Evolutionary conservation across 805 yeast genomes (phyloP).

Genomic region (Sugiyamaella smithiae): DNA sequence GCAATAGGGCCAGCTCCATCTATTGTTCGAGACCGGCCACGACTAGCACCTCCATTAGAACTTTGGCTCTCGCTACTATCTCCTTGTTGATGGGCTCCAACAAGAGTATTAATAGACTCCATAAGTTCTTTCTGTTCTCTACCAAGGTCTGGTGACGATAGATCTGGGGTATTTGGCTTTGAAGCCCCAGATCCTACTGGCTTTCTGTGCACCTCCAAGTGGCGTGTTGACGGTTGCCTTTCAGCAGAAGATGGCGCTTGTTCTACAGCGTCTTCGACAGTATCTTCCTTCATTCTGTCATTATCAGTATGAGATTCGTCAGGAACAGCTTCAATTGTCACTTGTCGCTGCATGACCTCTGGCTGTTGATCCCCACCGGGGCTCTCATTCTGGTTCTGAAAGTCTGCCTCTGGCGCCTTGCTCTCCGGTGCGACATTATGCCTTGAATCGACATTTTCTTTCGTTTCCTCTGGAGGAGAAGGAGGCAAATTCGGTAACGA

Average conservation of each 20-base stretch:
- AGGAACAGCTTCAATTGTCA: background rate
- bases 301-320: background rate
- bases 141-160: slow-evolving; percentile 1
- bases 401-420: background rate
- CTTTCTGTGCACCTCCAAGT: slow-evolving; percentile 21
- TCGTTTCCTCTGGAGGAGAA: slow-evolving; percentile 5
- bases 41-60: background rate
- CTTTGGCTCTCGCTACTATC: background rate
- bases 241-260: background rate
- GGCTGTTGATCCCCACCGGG: background rate
- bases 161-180: background rate
- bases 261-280: background rate
- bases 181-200: slow-evolving; percentile 21
- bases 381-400: background rate
- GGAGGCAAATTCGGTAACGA: slow-evolving; percentile 5
- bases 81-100: background rate
- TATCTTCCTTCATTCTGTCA: background rate
- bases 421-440: background rate
- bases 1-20: background rate
- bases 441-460: background rate
- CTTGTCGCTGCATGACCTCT: background rate
- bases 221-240: background rate
- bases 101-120: slow-evolving; percentile 6
- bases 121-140: slow-evolving; percentile 11
- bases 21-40: slow-evolving; percentile 8